These are phyloP conservation scores for Melaleuca alternifolia DNA, from an alignment of 345 rosid species.

Conservation along the genomic window DNA sequence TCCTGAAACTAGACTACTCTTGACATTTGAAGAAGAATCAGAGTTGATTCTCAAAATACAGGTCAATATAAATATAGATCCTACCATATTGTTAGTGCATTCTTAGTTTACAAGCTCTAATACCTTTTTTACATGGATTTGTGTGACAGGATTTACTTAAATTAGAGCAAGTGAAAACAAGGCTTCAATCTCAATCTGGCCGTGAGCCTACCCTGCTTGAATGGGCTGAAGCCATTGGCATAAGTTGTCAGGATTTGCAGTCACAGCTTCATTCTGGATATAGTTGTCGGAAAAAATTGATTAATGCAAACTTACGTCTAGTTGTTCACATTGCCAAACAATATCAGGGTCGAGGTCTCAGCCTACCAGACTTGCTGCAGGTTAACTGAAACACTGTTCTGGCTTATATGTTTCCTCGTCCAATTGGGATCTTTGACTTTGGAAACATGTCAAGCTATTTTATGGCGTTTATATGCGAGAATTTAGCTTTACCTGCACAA, in stretches of 20 bases:
- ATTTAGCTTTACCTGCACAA: neutral
- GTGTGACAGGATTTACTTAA: slow-evolving; percentile 47
- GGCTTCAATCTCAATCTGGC: slow-evolving; percentile 60
- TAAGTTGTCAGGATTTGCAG: slow-evolving; percentile 45
- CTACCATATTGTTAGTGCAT: neutral
- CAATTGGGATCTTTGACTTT: neutral
- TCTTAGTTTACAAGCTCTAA: neutral
- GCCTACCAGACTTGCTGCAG: slow-evolving; percentile 79
- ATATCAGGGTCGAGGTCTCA: slow-evolving; percentile 70
- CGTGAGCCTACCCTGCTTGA: slow-evolving; percentile 68
- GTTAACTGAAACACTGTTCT: slow-evolving; percentile 9
- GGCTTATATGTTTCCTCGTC: neutral
- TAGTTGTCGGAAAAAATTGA: slow-evolving; percentile 59
- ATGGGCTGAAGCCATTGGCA: slow-evolving; percentile 68
- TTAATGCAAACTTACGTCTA: slow-evolving; percentile 63
- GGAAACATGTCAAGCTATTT: neutral
- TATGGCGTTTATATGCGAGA: neutral
- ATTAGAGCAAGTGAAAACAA: slow-evolving; percentile 52
- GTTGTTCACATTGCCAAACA: slow-evolving; percentile 84
- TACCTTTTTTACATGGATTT: neutral
- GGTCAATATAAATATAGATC: slow-evolving; percentile 18
- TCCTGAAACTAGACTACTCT: slow-evolving; percentile 67
- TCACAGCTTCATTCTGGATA: slow-evolving; percentile 51
- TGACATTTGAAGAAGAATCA: slow-evolving; percentile 67
- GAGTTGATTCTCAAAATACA: slow-evolving; percentile 58